These are phyloP conservation scores for Suillus alpinus DNA, from an alignment of 768 basidiomycete species.

Conservation along the genomic window DNA sequence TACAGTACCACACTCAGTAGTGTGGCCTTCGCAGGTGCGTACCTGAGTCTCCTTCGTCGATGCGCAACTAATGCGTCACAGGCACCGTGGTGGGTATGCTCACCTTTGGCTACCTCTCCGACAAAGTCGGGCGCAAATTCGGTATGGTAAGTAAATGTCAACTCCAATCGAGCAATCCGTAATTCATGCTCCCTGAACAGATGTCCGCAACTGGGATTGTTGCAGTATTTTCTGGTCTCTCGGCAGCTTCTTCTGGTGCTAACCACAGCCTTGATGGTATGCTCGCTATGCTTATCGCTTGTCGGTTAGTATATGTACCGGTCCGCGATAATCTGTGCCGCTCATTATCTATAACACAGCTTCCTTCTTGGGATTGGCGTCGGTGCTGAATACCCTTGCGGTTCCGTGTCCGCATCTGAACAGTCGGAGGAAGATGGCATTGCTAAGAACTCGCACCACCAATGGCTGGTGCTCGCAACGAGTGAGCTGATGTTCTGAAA, in stretches of 20 bases:
- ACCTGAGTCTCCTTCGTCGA: constrained; percentile 65
- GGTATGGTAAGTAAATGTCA: constrained; percentile 63
- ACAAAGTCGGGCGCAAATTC: constrained; percentile 83
- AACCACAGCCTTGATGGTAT: constrained; percentile 67
- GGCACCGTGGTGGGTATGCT: constrained; percentile 89
- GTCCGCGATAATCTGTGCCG: not conserved
- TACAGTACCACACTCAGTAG: constrained; percentile 64
- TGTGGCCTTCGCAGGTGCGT: constrained; percentile 77
- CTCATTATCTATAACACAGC: constrained; percentile 32
- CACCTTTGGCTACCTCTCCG: constrained; percentile 76
- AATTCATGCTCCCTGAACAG: constrained; percentile 35
- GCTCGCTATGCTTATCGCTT: constrained; percentile 75
- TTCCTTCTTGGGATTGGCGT: constrained; percentile 89
- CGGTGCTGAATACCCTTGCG: constrained; percentile 88
- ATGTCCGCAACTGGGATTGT: constrained; percentile 84
- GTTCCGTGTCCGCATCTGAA: constrained; percentile 85
- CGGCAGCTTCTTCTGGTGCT: constrained; percentile 80
- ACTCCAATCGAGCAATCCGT: not conserved
- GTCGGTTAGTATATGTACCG: constrained; percentile 47
- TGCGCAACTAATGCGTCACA: constrained; percentile 66
- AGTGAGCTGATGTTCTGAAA: constrained; percentile 46
- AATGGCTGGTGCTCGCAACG: constrained; percentile 86
- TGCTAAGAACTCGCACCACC: constrained; percentile 75
- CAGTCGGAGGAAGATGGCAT: constrained; percentile 84
- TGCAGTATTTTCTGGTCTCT: constrained; percentile 77